Evolutionary conservation across 116 monocot genomes (phyloP), one percentile per base, ranked within the genome.

Genomic region (Dioscorea cayenensis): DNA sequence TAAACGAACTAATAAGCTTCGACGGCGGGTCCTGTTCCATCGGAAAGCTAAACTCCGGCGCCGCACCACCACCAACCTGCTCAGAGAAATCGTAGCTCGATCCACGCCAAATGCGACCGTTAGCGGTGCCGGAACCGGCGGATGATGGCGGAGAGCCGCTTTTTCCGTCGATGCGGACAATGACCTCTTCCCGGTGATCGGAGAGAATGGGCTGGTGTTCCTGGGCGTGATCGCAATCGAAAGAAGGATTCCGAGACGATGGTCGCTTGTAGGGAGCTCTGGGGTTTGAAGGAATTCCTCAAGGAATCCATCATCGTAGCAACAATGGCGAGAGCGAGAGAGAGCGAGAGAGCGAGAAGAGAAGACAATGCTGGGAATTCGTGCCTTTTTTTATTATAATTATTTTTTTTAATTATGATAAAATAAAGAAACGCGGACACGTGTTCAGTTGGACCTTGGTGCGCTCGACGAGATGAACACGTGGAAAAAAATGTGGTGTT

Each of bases 21-120:
- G 82, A 78, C 43, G 84, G 92, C 36, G 89, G 89, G 32, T 88
- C 88, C 10, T 82, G 72, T 50, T 21, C 70, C 67, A 52, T 75
- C 27, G 32, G 22, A 32, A 65, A 64, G 68, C 32, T 72, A 38
- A 66, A 72, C 10, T 13, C 36, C 61, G 17, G 2, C 13, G 0
- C 63, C 21, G 52, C 59, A 20, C 35, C 60, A 36, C 71, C 60
- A 19, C 18, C 22, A 66, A 16, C 32, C 5, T 79, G 67, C 43
- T 49, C 66, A 73, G 79, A 69, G 68, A 76, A 60, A 2, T 79
- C 63, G 76, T 72, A 76, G 73, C 75, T 75, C 17, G 63, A 48
- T 14, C 63, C 75, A 29, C 72, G 55, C 78, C 75, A 78, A 38
- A 71, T 27, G 49, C 17, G 25, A 25, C 25, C 25, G 25, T 25